Conservation (phyloP, 2,329 filamentous ascomycete genomes). For the Alternaria ethzedia region DNA sequence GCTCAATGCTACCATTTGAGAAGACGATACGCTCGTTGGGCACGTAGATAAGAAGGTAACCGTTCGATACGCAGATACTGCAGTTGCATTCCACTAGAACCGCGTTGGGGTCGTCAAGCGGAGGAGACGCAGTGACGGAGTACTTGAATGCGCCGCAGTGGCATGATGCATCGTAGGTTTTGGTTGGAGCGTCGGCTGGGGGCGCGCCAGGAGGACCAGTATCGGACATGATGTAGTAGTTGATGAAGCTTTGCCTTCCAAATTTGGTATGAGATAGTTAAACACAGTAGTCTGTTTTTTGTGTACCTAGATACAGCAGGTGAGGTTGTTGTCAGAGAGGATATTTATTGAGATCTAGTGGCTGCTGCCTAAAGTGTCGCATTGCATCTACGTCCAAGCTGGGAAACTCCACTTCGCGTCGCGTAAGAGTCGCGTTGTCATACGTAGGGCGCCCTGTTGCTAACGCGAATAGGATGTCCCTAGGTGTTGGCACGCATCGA, state of each 20-base stretch:
- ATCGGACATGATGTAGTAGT: constrained; percentile 4
- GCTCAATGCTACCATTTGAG: constrained; percentile 23
- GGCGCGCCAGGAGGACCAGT: constrained; percentile 6
- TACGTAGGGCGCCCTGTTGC: background rate
- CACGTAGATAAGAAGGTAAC: constrained; percentile 56
- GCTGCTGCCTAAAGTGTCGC: background rate
- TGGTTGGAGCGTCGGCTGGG: constrained; percentile 6
- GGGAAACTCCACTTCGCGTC: background rate
- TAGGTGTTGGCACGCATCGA: background rate
- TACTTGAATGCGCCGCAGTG: constrained; percentile 62
- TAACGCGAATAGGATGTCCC: constrained; percentile 6
- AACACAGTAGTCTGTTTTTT: background rate
- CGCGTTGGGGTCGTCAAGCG: constrained; percentile 51
- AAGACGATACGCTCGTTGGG: constrained; percentile 24
- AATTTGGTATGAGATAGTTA: background rate
- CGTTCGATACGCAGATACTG: constrained; percentile 60
- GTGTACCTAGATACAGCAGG: background rate
- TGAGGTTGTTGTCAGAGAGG: background rate
- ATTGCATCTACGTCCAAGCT: background rate
- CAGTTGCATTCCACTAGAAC: constrained; percentile 59
- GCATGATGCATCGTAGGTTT: constrained; percentile 55
- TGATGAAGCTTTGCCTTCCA: background rate
- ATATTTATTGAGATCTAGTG: background rate
- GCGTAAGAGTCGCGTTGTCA: background rate
- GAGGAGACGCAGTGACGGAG: constrained; percentile 57